These are phyloP conservation scores for Calocera viscosa DNA, from an alignment of 768 basidiomycete species.

Conservation along the genomic window DNA sequence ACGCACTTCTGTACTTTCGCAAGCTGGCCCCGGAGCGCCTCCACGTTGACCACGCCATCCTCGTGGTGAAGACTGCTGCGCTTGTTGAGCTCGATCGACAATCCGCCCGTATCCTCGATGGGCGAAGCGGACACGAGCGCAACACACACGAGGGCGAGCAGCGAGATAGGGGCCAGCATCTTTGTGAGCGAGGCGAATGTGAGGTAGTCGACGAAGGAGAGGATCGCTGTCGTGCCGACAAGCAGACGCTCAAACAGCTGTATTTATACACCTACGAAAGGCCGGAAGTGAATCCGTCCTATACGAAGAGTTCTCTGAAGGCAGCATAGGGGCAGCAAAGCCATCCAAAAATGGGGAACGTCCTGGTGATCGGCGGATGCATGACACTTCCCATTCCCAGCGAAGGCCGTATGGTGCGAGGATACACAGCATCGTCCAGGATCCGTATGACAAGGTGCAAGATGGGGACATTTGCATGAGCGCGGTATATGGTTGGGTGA, in stretches of 20 bases:
- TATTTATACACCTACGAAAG: no score
- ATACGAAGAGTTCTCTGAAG: no score
- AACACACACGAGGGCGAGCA: neutral
- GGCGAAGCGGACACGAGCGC: neutral
- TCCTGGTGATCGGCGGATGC: no score
- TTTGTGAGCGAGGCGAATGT: neutral
- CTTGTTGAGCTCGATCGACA: neutral
- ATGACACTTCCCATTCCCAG: no score
- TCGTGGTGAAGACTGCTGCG: neutral
- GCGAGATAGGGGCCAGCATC: neutral
- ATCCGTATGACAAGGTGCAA: neutral
- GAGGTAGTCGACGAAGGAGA: neutral
- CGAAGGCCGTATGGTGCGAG: no score
- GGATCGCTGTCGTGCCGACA: neutral
- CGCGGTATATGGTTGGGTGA: neutral
- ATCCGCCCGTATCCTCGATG: neutral
- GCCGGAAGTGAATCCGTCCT: no score
- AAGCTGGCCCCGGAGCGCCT: neutral
- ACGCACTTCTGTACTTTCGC: neutral
- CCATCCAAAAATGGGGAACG: no score
- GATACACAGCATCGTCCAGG: neutral
- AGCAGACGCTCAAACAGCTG: no score
- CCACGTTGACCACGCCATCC: neutral
- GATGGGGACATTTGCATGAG: neutral
- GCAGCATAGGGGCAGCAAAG: no score